These are phyloP conservation scores for Dactylonectria estremocensis DNA, from an alignment of 2,329 filamentous ascomycete genomes.

Conservation along the genomic window DNA sequence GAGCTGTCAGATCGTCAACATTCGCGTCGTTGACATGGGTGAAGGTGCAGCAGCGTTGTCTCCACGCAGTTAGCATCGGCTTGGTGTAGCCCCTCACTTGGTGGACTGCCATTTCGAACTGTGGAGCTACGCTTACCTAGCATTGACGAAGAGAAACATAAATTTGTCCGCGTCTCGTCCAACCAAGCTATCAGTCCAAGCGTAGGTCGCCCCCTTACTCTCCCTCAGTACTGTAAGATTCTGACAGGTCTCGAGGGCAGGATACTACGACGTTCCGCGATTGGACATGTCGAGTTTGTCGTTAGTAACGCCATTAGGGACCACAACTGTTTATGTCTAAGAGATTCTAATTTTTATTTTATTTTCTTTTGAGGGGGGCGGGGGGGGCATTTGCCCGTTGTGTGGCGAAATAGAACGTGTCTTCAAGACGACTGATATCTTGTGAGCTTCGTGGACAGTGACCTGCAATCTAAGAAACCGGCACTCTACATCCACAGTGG, in stretches of 20 bases:
- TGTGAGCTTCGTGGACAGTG: conserved; percentile 35
- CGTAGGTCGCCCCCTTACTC: neutral
- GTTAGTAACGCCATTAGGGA: neutral
- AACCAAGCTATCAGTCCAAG: neutral
- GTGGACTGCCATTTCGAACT: neutral
- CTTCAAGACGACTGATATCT: conserved; percentile 5
- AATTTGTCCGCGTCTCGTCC: neutral
- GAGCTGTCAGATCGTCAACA: conserved; percentile 34
- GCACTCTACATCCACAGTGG: conserved; percentile 39
- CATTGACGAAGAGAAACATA: neutral
- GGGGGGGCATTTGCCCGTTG: neutral
- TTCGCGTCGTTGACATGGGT: conserved; percentile 31
- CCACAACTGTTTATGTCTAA: too few relatives aligned
- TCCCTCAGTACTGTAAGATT: neutral
- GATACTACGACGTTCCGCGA: neutral
- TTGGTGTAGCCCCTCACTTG: neutral
- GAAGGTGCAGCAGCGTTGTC: neutral
- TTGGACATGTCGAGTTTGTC: conserved; percentile 2
- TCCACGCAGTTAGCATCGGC: too few relatives aligned
- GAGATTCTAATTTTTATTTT: too few relatives aligned
- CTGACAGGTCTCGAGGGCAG: too few relatives aligned
- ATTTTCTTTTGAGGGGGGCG: too few relatives aligned
- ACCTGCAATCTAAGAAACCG: conserved; percentile 32
- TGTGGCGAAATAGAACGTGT: neutral
- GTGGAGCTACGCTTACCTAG: neutral